Evolutionary conservation across 2,329 filamentous ascomycete species (phyloP).

Genomic region (Botrytis porri): DNA sequence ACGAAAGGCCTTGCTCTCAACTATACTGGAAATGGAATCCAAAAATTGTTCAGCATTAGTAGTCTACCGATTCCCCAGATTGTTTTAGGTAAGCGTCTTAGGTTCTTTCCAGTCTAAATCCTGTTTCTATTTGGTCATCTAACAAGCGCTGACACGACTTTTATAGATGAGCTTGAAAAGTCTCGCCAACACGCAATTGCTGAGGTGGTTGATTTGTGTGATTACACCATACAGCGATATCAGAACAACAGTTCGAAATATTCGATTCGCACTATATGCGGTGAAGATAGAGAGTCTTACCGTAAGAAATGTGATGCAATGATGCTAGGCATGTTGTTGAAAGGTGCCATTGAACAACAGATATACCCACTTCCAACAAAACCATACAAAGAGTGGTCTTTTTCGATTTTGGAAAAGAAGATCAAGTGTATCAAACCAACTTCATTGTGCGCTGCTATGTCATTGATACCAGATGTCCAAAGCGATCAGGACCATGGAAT

Average conservation of each 20-base stretch:
- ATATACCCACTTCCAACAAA: not conserved
- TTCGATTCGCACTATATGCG: not conserved
- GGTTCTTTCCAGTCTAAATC: accelerated
- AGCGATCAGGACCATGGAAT: not conserved
- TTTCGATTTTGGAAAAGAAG: not conserved
- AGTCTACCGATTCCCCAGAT: not conserved
- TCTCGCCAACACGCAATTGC: not conserved
- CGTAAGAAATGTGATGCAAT: not conserved
- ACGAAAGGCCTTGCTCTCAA: not conserved
- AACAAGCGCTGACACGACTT: not conserved
- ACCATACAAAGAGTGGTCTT: not conserved
- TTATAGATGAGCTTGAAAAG: not conserved
- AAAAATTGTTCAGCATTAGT: not conserved
- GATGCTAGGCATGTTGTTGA: not conserved
- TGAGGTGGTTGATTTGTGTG: not conserved
- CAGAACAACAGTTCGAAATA: not conserved
- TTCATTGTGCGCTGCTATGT: not conserved
- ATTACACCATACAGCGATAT: not conserved
- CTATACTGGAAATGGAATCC: not conserved
- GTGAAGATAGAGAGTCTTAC: not conserved
- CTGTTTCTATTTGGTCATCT: not conserved
- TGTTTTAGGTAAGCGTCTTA: not conserved
- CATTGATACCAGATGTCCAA: not conserved
- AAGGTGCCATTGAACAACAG: not conserved
- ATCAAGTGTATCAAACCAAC: not conserved